Conservation (phyloP, 1,284 basidiomycete genomes). For the Leccinum fallax region DNA sequence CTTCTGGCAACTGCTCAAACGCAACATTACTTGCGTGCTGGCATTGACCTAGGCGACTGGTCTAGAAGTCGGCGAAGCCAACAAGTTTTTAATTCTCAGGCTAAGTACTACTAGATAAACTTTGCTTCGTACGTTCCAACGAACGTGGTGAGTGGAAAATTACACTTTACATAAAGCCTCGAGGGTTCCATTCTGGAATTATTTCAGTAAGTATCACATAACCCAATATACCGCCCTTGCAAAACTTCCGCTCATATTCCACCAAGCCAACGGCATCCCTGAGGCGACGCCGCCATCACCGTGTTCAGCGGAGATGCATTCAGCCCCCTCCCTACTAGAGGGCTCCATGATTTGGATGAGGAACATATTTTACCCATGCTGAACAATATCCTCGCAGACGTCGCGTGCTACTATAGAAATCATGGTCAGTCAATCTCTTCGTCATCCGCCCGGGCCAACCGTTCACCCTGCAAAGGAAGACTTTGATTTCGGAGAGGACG, state of each 20-base stretch:
- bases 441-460: not conserved
- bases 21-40: not conserved
- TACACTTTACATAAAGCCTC: not conserved
- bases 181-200: not conserved
- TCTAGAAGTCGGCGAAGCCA: not conserved
- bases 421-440: conserved; percentile 3
- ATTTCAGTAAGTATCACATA: conserved; percentile 5
- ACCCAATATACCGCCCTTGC: conserved; percentile 4
- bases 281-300: conserved; percentile 2
- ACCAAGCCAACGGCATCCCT: not conserved
- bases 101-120: conserved; percentile 1
- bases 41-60: not conserved
- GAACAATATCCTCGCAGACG: conserved; percentile 17
- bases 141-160: conserved; percentile 14
- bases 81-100: not conserved
- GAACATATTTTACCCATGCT: conserved; percentile 12
- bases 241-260: conserved; percentile 8
- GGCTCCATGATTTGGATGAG: conserved; percentile 21
- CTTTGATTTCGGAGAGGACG: conserved; percentile 9
- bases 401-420: conserved; percentile 14
- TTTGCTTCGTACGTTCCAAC: conserved; percentile 13
- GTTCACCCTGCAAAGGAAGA: conserved; percentile 1
- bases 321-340: conserved; percentile 23
- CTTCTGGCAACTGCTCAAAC: not conserved
- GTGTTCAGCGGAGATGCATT: conserved; percentile 21